Conservation (phyloP, 306 rosid genomes). For the Senna tora region DNA sequence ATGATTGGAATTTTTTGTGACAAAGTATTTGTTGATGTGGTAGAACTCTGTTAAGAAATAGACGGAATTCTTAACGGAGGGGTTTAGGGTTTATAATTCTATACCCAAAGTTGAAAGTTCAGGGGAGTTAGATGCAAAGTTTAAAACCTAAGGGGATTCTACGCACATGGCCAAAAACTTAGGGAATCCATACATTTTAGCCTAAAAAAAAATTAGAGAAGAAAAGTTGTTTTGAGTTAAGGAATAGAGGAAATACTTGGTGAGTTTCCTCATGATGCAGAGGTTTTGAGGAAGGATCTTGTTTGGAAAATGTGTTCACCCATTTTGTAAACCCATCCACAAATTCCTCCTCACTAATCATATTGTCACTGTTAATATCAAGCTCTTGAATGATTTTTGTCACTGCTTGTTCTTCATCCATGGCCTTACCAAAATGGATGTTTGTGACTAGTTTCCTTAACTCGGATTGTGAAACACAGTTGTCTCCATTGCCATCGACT, state of each 20-base stretch:
- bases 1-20: no score
- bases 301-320: slow-evolving; percentile 11
- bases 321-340: slow-evolving; percentile 31
- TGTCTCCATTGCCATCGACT: slow-evolving; percentile 37
- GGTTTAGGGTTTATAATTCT: no score
- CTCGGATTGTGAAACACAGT: slow-evolving; percentile 42
- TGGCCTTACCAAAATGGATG: slow-evolving; percentile 34
- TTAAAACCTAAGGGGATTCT: no score
- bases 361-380: slow-evolving; percentile 28
- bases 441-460: slow-evolving; percentile 38
- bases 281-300: slow-evolving; percentile 5
- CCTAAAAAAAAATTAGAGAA: no score
- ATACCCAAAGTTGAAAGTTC: no score
- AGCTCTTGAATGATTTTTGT: slow-evolving; percentile 31
- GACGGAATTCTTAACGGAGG: no score
- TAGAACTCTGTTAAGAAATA: no score
- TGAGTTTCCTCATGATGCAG: slow-evolving; percentile 28
- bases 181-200: no score
- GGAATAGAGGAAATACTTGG: slow-evolving; percentile 37
- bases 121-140: no score
- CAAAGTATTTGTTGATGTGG: no score
- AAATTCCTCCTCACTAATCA: slow-evolving; percentile 33
- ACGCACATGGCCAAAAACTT: no score
- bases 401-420: slow-evolving; percentile 22
- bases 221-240: background rate